These are phyloP conservation scores for Nepenthes gracilis DNA, from an alignment of 148 eudicot species.

Conservation along the genomic window DNA sequence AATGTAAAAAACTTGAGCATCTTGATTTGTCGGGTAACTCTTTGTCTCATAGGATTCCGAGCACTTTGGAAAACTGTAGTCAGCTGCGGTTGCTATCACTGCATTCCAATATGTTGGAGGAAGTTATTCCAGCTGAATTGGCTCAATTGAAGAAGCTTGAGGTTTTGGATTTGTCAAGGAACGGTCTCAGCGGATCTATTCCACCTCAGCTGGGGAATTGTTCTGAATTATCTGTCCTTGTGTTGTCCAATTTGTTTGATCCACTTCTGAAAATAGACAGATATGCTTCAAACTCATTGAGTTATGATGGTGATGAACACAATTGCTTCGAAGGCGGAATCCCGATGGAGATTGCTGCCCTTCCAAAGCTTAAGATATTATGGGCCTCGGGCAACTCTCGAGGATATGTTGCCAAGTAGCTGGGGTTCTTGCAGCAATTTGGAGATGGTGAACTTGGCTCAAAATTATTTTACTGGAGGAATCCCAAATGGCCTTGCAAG, in stretches of 20 bases:
- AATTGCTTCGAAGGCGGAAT: constrained; percentile 41
- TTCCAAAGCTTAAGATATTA: constrained; percentile 26
- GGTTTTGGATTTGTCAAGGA: constrained; percentile 57
- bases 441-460: constrained; percentile 29
- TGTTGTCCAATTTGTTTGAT: constrained; percentile 25
- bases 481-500: constrained; percentile 16
- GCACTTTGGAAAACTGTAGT: constrained; percentile 37
- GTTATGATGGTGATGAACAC: constrained; percentile 9
- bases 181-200: constrained; percentile 34
- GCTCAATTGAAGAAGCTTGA: constrained; percentile 37
- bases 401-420: constrained; percentile 23
- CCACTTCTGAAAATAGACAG: not conserved
- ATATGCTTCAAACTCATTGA: not conserved
- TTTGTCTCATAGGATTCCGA: constrained; percentile 37
- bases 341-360: constrained; percentile 27
- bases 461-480: constrained; percentile 17
- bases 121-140: constrained; percentile 38
- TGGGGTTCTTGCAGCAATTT: constrained; percentile 20
- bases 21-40: constrained; percentile 47
- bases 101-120: constrained; percentile 36
- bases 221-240: constrained; percentile 37
- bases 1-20: constrained; percentile 46
- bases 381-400: constrained; percentile 50
- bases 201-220: constrained; percentile 40
- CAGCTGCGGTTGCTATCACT: constrained; percentile 33